These are phyloP conservation scores for Fusarium sp. DNA, from an alignment of 2,329 filamentous ascomycete species.

Conservation along the genomic window DNA sequence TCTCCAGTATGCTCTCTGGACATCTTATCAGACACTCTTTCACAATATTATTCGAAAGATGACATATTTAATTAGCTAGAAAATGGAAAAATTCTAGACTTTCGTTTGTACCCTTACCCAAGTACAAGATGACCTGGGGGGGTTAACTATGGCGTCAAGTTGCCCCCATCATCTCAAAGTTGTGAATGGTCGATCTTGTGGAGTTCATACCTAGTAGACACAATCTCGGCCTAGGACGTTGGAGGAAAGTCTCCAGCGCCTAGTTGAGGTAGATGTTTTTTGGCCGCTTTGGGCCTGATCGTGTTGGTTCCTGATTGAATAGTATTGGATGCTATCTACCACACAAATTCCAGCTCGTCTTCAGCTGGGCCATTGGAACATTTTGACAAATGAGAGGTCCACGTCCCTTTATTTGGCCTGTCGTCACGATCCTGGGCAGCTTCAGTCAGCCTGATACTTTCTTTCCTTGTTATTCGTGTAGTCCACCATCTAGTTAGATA, in stretches of 20 bases:
- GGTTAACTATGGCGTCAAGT: conserved; percentile 15
- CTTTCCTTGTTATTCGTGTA: conserved; percentile 1
- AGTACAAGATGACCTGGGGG: conserved; percentile 1
- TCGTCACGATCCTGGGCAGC: conserved; percentile 16
- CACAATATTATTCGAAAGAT: not conserved
- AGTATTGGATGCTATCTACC: not conserved
- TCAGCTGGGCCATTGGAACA: not conserved
- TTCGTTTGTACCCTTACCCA: not conserved
- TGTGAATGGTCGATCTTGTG: conserved; percentile 3
- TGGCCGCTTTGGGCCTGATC: conserved; percentile 4
- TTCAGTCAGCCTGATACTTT: conserved; percentile 2
- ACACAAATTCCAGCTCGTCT: conserved; percentile 26
- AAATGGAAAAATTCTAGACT: not conserved
- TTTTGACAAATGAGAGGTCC: conserved; percentile 1
- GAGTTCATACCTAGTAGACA: conserved; percentile 5
- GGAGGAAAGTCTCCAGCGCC: conserved; percentile 12
- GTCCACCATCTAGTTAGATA: not conserved
- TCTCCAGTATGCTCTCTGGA: not conserved
- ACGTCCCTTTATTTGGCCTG: not conserved
- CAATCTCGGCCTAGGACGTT: conserved; percentile 12
- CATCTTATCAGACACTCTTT: not conserved
- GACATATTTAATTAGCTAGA: not conserved
- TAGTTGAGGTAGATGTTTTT: not conserved
- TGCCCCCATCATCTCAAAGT: conserved; percentile 9
- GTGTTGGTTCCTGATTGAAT: not conserved